phyloP scores from a whole-genome alignment of 371 early-diverging fungal species.

The Syncephalastrum contaminatum region DNA sequence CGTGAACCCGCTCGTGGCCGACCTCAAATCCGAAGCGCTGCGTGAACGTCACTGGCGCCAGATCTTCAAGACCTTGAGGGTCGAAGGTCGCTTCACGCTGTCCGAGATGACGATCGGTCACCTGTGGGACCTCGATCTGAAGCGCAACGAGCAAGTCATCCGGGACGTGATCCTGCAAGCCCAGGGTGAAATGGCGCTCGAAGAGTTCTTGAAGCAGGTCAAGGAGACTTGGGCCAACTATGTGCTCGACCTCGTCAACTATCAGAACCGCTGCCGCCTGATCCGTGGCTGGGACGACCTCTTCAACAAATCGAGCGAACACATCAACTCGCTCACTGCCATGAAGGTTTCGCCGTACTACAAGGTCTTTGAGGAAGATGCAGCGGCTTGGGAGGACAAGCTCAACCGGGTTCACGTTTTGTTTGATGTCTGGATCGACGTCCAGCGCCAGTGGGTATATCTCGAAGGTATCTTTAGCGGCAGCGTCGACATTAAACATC shows the following conservation, averaged over 20 bases:
- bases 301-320: slow-evolving; percentile 94
- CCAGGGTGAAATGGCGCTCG: slow-evolving; percentile 98
- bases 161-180: slow-evolving; percentile 90
- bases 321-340: slow-evolving; percentile 90
- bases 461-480: slow-evolving; percentile 97
- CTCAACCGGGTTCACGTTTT: slow-evolving; percentile 93
- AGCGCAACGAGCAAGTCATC: slow-evolving; percentile 79
- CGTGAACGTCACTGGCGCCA: slow-evolving; percentile 97
- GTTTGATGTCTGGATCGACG: slow-evolving; percentile 99
- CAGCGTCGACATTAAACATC: slow-evolving; percentile 94
- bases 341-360: slow-evolving; percentile 98
- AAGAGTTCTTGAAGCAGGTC: slow-evolving; percentile 92
- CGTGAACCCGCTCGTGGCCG: slow-evolving; percentile 80
- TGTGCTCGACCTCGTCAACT: slow-evolving; percentile 91
- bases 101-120: slow-evolving; percentile 92
- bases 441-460: slow-evolving; percentile 99
- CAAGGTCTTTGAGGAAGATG: slow-evolving; percentile 98
- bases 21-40: slow-evolving; percentile 94
- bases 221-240: slow-evolving; percentile 92
- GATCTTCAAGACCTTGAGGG: slow-evolving; percentile 80
- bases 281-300: slow-evolving; percentile 98
- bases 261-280: slow-evolving; percentile 95
- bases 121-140: slow-evolving; percentile 93
- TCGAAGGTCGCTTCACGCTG: slow-evolving; percentile 69
- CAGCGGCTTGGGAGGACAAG: slow-evolving; percentile 93